phyloP scores from a whole-genome alignment of 805 yeast genomes.

The Starmerella riodocensis region DNA sequence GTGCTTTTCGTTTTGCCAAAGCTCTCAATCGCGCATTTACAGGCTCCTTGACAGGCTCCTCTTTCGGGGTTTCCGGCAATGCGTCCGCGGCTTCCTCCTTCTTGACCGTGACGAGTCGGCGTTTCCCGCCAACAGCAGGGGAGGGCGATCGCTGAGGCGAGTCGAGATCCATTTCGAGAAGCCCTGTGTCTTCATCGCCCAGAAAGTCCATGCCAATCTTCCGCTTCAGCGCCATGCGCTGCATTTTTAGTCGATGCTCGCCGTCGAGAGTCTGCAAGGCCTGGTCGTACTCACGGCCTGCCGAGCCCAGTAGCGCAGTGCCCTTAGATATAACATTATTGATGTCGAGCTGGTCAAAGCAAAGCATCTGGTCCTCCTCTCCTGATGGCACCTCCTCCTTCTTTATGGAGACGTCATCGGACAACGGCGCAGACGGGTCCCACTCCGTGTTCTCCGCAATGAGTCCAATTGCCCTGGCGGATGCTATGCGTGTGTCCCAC shows the following conservation, averaged over 20 bases:
- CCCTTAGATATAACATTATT: slow-evolving; percentile 30
- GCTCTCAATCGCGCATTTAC: slow-evolving; percentile 63
- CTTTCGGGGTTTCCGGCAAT: slow-evolving; percentile 4
- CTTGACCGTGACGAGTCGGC: slow-evolving; percentile 8
- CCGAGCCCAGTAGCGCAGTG: slow-evolving; percentile 47
- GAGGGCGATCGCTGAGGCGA: slow-evolving; percentile 16
- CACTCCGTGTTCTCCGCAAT: slow-evolving; percentile 70
- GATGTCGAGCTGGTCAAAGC: slow-evolving; percentile 29
- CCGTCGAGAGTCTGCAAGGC: slow-evolving; percentile 31
- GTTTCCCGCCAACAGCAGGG: slow-evolving; percentile 4
- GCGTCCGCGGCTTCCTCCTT: slow-evolving; percentile 9
- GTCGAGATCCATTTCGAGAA: slow-evolving; percentile 24
- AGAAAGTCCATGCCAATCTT: slow-evolving; percentile 35
- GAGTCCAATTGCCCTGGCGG: slow-evolving; percentile 91
- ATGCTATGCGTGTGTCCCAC: slow-evolving; percentile 95
- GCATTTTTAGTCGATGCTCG: slow-evolving; percentile 38
- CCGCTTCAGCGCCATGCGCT: slow-evolving; percentile 34
- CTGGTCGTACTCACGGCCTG: slow-evolving; percentile 37
- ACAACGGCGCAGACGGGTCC: slow-evolving; percentile 55
- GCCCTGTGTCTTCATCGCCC: slow-evolving; percentile 26
- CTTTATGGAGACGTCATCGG: neutral
- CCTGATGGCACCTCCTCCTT: slow-evolving; percentile 22
- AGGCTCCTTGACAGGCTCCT: slow-evolving; percentile 9
- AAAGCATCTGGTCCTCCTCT: slow-evolving; percentile 18
- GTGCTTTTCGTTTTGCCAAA: slow-evolving; percentile 85